Evolutionary conservation across 164 flowering plant genomes (phyloP).

Genomic region (Aristolochia fimbriata): DNA sequence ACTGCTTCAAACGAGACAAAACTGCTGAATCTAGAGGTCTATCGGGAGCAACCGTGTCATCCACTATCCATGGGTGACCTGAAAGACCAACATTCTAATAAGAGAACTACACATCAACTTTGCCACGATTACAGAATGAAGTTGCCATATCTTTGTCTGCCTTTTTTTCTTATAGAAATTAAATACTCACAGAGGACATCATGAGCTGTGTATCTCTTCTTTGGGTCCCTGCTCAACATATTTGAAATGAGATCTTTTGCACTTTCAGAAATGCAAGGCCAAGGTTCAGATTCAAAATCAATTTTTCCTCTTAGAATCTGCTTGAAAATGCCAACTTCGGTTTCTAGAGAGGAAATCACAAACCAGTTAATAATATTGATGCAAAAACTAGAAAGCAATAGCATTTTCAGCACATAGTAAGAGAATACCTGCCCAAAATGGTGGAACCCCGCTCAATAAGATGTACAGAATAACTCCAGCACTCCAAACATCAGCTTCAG

Average conservation of each 20-base stretch:
- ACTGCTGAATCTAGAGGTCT: slow-evolving; percentile 84
- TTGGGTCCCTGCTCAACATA: slow-evolving; percentile 80
- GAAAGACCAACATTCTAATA: slow-evolving; percentile 8
- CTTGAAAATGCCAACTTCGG: slow-evolving; percentile 80
- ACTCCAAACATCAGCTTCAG: slow-evolving; percentile 75
- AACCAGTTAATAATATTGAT: not conserved
- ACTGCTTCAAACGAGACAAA: slow-evolving; percentile 66
- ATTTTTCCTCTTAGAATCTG: slow-evolving; percentile 70
- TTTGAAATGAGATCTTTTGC: slow-evolving; percentile 69
- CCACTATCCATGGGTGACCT: slow-evolving; percentile 94
- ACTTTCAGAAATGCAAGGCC: slow-evolving; percentile 85
- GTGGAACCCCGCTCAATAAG: slow-evolving; percentile 71
- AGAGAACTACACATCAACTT: slow-evolving; percentile 4
- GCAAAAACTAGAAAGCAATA: not conserved
- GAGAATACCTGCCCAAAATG: slow-evolving; percentile 69
- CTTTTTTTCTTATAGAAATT: slow-evolving; percentile 4
- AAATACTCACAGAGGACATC: slow-evolving; percentile 68
- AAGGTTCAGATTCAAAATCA: slow-evolving; percentile 78
- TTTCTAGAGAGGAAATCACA: slow-evolving; percentile 31
- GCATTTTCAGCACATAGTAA: not conserved
- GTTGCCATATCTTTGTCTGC: not conserved
- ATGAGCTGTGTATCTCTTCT: slow-evolving; percentile 58
- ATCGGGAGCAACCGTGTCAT: slow-evolving; percentile 77
- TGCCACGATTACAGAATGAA: not conserved
- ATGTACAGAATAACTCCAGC: slow-evolving; percentile 81